Percentiles rank a stretch among this genome's conserved stretches.
Evolutionary conservation across 2,329 filamentous ascomycete species (phyloP).

Genomic region (Beauveria sp.): DNA sequence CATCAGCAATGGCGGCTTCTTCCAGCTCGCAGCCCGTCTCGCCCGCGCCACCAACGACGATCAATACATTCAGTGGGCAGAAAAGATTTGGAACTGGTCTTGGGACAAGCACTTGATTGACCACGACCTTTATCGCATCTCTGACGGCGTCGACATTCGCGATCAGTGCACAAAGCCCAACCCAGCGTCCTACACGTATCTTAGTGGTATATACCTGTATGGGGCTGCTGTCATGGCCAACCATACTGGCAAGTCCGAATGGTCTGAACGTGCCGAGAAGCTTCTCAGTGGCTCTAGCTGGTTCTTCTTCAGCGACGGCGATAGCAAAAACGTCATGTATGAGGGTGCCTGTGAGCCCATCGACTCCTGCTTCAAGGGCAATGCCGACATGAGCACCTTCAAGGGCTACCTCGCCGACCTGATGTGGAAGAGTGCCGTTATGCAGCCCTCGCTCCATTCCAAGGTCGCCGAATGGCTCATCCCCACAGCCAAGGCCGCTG

Average conservation of each 20-base stretch:
- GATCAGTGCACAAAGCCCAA: slow-evolving; percentile 47
- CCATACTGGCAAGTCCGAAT: slow-evolving; percentile 43
- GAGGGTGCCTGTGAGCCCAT: slow-evolving; percentile 58
- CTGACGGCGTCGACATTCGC: slow-evolving; percentile 51
- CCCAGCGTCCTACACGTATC: slow-evolving; percentile 56
- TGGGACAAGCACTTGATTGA: slow-evolving; percentile 49
- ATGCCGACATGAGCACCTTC: slow-evolving; percentile 58
- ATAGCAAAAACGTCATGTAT: slow-evolving; percentile 53
- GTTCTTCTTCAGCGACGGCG: slow-evolving; percentile 47
- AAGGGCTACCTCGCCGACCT: slow-evolving; percentile 61
- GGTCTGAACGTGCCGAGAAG: slow-evolving; percentile 44
- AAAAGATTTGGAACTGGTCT: slow-evolving; percentile 61
- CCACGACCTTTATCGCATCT: slow-evolving; percentile 42
- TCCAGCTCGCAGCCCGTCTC: slow-evolving; percentile 70
- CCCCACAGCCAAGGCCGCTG: slow-evolving; percentile 48
- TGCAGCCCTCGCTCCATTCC: slow-evolving; percentile 46
- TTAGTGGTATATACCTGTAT: slow-evolving; percentile 57
- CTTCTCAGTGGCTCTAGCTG: slow-evolving; percentile 44
- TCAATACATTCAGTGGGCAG: slow-evolving; percentile 60
- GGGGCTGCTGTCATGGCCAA: slow-evolving; percentile 59
- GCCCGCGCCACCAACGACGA: slow-evolving; percentile 61
- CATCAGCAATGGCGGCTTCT: slow-evolving; percentile 74
- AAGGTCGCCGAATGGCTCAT: slow-evolving; percentile 42
- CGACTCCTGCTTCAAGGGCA: slow-evolving; percentile 38
- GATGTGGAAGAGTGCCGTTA: slow-evolving; percentile 50